A percentile compares a stretch with the other conserved stretches of the same genome.
Conservation (phyloP, 306 rosid genomes). For the Urtica urens region DNA sequence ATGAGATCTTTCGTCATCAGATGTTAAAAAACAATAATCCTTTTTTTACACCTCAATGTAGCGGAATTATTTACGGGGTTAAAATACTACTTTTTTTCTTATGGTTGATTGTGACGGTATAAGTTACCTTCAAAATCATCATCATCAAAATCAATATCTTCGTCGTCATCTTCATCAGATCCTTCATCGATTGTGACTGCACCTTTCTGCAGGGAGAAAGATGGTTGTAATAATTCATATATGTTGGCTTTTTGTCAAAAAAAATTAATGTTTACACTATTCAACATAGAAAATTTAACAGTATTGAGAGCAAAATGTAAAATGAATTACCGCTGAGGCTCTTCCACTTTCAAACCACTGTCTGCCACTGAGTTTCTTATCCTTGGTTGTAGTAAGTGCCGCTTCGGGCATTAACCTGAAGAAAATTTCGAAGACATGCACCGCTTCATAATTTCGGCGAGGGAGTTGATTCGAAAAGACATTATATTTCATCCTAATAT, state of each 20-base stretch:
- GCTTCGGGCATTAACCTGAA: slow-evolving; percentile 96
- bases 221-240: too few relatives aligned
- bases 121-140: slow-evolving; percentile 95
- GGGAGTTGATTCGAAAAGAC: too few relatives aligned
- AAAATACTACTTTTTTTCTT: too few relatives aligned
- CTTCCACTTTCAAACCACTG: slow-evolving; percentile 98
- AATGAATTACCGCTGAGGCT: slow-evolving; percentile 42
- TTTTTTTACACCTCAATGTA: background rate
- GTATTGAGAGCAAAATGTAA: background rate
- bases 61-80: too few relatives aligned
- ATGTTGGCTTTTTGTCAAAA: too few relatives aligned
- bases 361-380: slow-evolving; percentile 83
- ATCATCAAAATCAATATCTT: slow-evolving; percentile 78
- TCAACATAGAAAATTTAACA: background rate
- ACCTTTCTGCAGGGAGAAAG: slow-evolving; percentile 47
- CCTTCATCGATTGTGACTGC: slow-evolving; percentile 44
- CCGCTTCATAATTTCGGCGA: too few relatives aligned
- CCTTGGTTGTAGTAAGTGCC: slow-evolving; percentile 77
- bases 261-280: too few relatives aligned
- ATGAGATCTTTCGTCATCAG: slow-evolving; percentile 10
- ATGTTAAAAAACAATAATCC: background rate
- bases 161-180: slow-evolving; percentile 67
- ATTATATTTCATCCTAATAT: too few relatives aligned
- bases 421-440: too few relatives aligned
- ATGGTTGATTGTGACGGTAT: too few relatives aligned